A percentile compares a stretch with the other conserved stretches of the same genome.
Evolutionary conservation across 228 moss, liverwort and hornwort genomes (phyloP).

Genomic region (Sphagnum fallax): DNA sequence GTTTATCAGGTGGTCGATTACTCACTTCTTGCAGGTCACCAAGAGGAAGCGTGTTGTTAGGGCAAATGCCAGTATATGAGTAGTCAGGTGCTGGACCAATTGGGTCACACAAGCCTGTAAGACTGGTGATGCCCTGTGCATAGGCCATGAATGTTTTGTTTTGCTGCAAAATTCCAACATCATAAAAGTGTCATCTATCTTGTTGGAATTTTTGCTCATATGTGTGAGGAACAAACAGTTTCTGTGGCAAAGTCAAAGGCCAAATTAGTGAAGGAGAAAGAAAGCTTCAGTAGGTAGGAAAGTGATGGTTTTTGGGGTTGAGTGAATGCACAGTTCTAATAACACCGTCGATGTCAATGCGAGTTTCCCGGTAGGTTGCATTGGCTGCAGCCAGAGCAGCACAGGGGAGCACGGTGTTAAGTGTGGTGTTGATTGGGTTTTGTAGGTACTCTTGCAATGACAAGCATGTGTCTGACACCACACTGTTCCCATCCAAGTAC

Average conservation of each 20-base stretch:
- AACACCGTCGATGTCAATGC: conserved; percentile 26
- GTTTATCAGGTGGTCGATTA: background rate
- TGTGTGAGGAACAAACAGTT: too few relatives aligned
- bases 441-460: conserved; percentile 40
- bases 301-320: background rate
- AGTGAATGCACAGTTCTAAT: conserved; percentile 13
- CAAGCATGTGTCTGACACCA: conserved; percentile 45
- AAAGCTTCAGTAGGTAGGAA: too few relatives aligned
- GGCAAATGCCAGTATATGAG: conserved; percentile 33
- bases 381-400: conserved; percentile 33
- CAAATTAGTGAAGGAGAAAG: too few relatives aligned
- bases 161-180: too few relatives aligned
- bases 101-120: conserved; percentile 41
- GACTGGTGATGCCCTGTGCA: too few relatives aligned
- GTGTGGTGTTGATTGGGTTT: conserved; percentile 31
- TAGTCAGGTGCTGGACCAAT: conserved; percentile 26
- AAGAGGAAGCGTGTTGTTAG: conserved; percentile 41
- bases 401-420: conserved; percentile 45
- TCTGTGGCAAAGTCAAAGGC: too few relatives aligned
- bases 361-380: conserved; percentile 28
- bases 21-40: conserved; percentile 33
- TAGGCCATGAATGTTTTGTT: too few relatives aligned
- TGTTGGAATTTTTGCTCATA: too few relatives aligned
- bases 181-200: too few relatives aligned
- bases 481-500: conserved; percentile 12